Evolutionary conservation across 495 filamentous ascomycete species (phyloP).

Genomic region (Paragyromitra xinjiangensis): DNA sequence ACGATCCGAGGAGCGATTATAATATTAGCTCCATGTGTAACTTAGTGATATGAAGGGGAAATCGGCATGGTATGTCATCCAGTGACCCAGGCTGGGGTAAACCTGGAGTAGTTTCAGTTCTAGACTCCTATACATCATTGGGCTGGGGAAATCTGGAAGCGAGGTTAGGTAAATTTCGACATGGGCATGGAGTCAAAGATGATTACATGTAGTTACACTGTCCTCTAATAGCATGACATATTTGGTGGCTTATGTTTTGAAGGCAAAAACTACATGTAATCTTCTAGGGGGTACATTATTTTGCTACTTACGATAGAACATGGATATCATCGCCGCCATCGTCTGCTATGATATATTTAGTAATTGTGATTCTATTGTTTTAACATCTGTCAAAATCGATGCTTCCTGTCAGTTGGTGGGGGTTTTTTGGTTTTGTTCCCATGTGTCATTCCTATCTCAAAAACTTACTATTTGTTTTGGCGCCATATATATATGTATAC

Average conservation of each 20-base stretch:
- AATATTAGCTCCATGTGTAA: background rate
- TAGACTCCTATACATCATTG: background rate
- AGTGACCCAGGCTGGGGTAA: background rate
- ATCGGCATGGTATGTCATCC: background rate
- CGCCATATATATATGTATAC: no score
- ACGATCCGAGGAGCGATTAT: conserved; percentile 28
- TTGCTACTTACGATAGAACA: background rate
- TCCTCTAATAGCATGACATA: background rate
- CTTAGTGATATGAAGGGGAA: background rate
- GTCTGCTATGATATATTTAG: background rate
- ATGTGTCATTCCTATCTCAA: no score
- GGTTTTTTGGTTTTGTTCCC: no score
- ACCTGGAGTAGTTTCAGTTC: background rate
- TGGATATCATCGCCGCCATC: background rate
- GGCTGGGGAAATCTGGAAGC: background rate
- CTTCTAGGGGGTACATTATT: background rate
- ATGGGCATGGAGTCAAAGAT: background rate
- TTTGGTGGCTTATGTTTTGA: background rate
- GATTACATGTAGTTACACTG: background rate
- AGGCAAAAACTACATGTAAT: background rate
- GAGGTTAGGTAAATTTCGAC: background rate
- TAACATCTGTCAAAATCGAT: background rate
- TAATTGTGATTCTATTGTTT: background rate
- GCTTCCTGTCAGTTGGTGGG: background rate
- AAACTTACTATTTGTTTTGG: no score